Evolutionary conservation across 1,284 basidiomycete species (phyloP).

Genomic region (Mycena citricolor): DNA sequence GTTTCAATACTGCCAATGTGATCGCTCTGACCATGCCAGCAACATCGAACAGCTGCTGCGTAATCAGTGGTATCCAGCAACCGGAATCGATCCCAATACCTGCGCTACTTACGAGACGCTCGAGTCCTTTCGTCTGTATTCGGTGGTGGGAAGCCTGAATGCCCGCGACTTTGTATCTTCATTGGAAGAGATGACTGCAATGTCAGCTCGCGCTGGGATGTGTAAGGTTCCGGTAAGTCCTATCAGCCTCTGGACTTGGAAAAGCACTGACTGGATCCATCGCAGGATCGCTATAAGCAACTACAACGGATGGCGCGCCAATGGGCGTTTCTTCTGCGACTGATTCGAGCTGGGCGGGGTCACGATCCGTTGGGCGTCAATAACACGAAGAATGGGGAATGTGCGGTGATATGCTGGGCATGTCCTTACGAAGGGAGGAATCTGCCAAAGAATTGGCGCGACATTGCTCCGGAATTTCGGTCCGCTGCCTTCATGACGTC

Average conservation of each 20-base stretch:
- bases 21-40: not conserved
- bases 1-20: constrained; percentile 3
- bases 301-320: constrained; percentile 18
- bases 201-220: not conserved
- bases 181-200: not conserved
- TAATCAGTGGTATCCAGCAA: constrained; percentile 11
- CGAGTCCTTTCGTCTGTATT: constrained; percentile 1
- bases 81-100: constrained; percentile 1
- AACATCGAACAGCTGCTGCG: constrained; percentile 5
- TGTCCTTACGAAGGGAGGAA: constrained; percentile 13
- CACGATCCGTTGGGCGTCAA: constrained; percentile 1
- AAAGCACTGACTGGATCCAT: not conserved
- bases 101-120: constrained; percentile 1
- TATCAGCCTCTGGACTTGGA: not conserved
- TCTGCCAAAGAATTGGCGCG: constrained; percentile 8
- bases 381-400: not conserved
- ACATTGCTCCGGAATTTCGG: constrained; percentile 3
- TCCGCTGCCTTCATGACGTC: not conserved
- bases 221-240: not conserved
- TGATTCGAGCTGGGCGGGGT: constrained; percentile 5
- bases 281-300: constrained; percentile 14
- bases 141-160: constrained; percentile 6
- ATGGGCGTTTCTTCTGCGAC: constrained; percentile 5
- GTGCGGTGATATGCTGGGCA: constrained; percentile 8
- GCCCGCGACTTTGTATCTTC: constrained; percentile 3